Base-by-base conservation (phyloP, 768 basidiomycete species). In the Boletus rubroflammeus region DNA sequence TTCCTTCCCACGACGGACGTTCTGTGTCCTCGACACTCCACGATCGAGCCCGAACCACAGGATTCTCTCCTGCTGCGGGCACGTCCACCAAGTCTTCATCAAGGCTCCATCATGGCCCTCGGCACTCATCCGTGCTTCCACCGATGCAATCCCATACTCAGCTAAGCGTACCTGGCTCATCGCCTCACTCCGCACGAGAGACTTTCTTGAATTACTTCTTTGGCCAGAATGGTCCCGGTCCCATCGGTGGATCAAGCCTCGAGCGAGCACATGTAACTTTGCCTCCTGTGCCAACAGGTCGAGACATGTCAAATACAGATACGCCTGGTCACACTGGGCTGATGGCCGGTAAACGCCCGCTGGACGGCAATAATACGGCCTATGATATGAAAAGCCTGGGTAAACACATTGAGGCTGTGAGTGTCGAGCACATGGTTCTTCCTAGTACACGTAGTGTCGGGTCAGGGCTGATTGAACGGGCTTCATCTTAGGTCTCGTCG, bases 381-480 rank as follows among this genome's bases (percentile, higher is more conserved):
- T 98, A 85, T 70, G 97, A 98, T 69, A 99, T 99, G 97, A 98
- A 93, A 79, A 97, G 93, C 66, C 77, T 98, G 49, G 93, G 95
- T 40, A 94, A 89, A 73, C 97, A 99, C 66, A 90, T 99, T 55
- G 97, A 99, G 72, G 91, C 95, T 58, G 95, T 98, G 65, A 79
- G 91, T 83, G 8, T 39, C 26, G 14, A 15, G 4, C 55, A 26
- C 26, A 29, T 25, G 34, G 11, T 46, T 43, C 38, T 13, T 46
- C 41, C 45, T 40, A 32, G 25, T 46, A 58, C 40, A 57, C 39
- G 36, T 55, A 32, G 29, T 55, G 39, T 47, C 17, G 13, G 55
- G 47, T 55, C 51, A 49, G 47, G 51, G 40, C 50, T 63, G 57
- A 65, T 45, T 15, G 39, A 19, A 25, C 8, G 25, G 17, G 13